Conservation (phyloP, 1,284 basidiomycete genomes). For the Coniferiporia sulphurascens region DNA sequence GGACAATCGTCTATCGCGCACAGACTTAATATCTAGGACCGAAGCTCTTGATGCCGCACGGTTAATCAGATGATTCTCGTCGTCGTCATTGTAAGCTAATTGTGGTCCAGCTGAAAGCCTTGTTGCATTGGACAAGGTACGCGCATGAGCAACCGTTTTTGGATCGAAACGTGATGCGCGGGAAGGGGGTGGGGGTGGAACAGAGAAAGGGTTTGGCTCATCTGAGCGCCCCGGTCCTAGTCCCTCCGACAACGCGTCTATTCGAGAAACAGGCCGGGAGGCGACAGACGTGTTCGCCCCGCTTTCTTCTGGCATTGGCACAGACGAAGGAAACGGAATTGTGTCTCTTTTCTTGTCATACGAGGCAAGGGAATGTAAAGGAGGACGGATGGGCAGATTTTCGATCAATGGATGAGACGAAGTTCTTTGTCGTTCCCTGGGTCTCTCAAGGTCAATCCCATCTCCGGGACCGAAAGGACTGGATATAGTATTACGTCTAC, state of each 20-base stretch:
- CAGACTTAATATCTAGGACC: conserved; percentile 3
- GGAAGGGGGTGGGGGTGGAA: conserved; percentile 52
- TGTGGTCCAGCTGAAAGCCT: conserved; percentile 18
- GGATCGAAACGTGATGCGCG: conserved; percentile 70
- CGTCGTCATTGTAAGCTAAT: conserved; percentile 15
- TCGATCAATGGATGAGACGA: conserved; percentile 48
- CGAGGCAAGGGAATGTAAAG: conserved; percentile 33
- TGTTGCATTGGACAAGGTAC: conserved; percentile 55
- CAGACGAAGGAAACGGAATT: conserved; percentile 61
- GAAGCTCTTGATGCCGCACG: conserved; percentile 12
- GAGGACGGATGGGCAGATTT: conserved; percentile 37
- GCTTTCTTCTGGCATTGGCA: conserved; percentile 35
- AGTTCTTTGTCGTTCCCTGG: conserved; percentile 39
- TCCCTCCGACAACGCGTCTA: conserved; percentile 23
- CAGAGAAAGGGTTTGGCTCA: conserved; percentile 37
- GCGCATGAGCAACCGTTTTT: conserved; percentile 49
- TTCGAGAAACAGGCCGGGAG: conserved; percentile 29
- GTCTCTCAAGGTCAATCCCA: conserved; percentile 30
- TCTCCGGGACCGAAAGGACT: conserved; percentile 52
- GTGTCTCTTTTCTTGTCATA: conserved; percentile 12
- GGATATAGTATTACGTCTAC: conserved; percentile 45
- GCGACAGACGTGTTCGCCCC: conserved; percentile 26
- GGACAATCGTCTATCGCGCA: conserved; percentile 15
- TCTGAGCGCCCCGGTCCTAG: conserved; percentile 36
- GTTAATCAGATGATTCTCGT: background rate